Percentiles rank a stretch among this genome's conserved stretches.
Conservation (phyloP, 2,329 filamentous ascomycete species). For the Apiospora rasikravindrae region DNA sequence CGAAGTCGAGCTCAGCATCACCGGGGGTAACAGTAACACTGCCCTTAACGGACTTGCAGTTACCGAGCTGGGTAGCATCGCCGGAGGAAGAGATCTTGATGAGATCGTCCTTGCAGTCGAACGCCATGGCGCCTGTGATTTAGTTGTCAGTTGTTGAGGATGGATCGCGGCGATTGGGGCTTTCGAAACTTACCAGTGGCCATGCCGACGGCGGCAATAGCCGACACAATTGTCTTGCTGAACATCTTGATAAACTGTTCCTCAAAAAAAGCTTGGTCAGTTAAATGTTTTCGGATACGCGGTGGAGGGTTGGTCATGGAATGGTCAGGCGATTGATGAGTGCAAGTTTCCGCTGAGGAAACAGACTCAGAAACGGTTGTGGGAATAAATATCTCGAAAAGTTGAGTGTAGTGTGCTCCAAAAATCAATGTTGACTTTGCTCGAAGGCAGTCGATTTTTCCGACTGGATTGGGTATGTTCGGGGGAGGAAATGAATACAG, state of each 20-base stretch:
- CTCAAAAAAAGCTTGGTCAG: background rate
- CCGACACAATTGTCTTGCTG: constrained; percentile 51
- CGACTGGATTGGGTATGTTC: background rate
- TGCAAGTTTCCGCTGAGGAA: too few species aligned
- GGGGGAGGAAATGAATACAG: background rate
- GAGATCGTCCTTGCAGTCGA: constrained; percentile 44
- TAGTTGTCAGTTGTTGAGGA: background rate
- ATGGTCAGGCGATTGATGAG: background rate
- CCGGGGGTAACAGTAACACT: constrained; percentile 64
- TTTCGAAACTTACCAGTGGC: constrained; percentile 47
- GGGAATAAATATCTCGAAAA: constrained; percentile 18
- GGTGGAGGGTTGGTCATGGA: background rate
- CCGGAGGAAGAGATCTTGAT: constrained; percentile 67
- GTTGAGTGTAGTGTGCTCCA: constrained; percentile 21
- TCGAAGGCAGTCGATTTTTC: background rate
- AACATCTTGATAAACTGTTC: constrained; percentile 47
- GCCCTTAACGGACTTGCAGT: constrained; percentile 73
- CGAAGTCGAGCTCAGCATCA: constrained; percentile 63
- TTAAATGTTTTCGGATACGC: background rate
- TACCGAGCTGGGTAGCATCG: constrained; percentile 62
- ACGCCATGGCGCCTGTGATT: constrained; percentile 32
- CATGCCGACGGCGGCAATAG: constrained; percentile 49
- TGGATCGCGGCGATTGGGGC: fast-evolving
- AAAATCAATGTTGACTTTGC: constrained; percentile 28
- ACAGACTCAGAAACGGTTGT: constrained; percentile 4